Evolutionary conservation across 2,329 filamentous ascomycete species (phyloP).

Genomic region (Diaporthe destruens): DNA sequence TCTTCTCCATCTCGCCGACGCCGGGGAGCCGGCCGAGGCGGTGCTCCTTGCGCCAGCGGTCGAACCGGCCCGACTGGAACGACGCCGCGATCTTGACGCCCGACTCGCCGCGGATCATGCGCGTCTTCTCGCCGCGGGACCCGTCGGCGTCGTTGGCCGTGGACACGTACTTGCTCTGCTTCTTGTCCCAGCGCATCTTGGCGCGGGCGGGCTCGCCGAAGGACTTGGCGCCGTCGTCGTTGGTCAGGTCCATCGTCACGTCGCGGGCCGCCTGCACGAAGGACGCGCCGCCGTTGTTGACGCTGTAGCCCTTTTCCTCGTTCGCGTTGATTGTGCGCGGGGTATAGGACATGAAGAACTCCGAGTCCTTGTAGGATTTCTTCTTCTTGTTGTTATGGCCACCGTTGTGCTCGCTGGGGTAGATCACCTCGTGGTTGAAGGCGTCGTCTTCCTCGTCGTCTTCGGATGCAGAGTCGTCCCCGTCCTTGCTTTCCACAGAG

Average conservation of each 20-base stretch:
- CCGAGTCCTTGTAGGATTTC: conserved; percentile 73
- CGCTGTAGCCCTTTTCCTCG: conserved; percentile 93
- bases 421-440: conserved; percentile 75
- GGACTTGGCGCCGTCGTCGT: conserved; percentile 84
- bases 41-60: conserved; percentile 90
- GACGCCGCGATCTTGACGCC: conserved; percentile 95
- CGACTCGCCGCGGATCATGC: conserved; percentile 86
- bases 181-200: conserved; percentile 96
- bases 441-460: conserved; percentile 70
- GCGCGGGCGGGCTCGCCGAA: conserved; percentile 83
- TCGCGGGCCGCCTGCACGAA: conserved; percentile 91
- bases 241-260: conserved; percentile 91
- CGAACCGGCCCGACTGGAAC: conserved; percentile 94
- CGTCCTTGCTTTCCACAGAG: conserved; percentile 54
- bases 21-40: conserved; percentile 82
- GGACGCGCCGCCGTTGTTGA: conserved; percentile 81
- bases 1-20: conserved; percentile 83
- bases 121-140: conserved; percentile 69
- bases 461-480: conserved; percentile 59
- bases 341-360: conserved; percentile 97
- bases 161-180: conserved; percentile 93
- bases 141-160: conserved; percentile 96
- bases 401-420: conserved; percentile 7
- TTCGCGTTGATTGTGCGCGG: conserved; percentile 83
- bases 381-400: conserved; percentile 59